phyloP scores from a whole-genome alignment of 2,329 filamentous ascomycete species.

The Hymenoscyphus albidus region DNA sequence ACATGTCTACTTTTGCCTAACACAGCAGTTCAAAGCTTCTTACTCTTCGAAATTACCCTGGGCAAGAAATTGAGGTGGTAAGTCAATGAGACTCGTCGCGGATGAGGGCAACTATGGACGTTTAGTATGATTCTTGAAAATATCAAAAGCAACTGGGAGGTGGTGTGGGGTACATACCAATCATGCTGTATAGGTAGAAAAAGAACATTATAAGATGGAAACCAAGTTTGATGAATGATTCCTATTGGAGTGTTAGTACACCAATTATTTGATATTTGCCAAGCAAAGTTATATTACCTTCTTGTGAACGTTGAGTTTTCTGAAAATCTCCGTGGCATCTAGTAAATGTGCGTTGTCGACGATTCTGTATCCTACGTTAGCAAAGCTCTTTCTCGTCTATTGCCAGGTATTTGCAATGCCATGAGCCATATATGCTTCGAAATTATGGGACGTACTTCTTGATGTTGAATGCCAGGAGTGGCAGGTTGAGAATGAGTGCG shows the following conservation, averaged over 20 bases:
- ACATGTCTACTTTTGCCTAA: constrained; percentile 6
- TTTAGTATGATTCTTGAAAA: constrained; percentile 3
- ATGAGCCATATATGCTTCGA: neutral
- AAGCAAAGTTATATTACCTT: constrained; percentile 57
- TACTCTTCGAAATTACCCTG: constrained; percentile 23
- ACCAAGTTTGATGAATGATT: constrained; percentile 98
- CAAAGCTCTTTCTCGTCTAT: constrained; percentile 4
- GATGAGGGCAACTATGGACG: constrained; percentile 72
- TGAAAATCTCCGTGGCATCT: constrained; percentile 98
- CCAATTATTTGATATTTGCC: constrained; percentile 8
- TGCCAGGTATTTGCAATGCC: neutral
- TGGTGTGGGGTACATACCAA: constrained; percentile 14
- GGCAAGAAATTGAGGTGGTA: constrained; percentile 22
- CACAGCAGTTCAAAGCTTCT: constrained; percentile 18
- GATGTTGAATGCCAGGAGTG: constrained; percentile 85
- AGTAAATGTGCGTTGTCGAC: constrained; percentile 94
- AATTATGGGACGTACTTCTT: constrained; percentile 73
- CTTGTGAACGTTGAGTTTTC: constrained; percentile 98
- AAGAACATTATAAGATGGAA: constrained; percentile 99
- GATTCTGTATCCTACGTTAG: constrained; percentile 61
- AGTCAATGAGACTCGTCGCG: constrained; percentile 83
- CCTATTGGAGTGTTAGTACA: constrained; percentile 48
- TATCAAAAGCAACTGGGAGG: neutral
- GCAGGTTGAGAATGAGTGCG: constrained; percentile 85
- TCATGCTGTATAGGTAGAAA: constrained; percentile 86